Evolutionary conservation across 768 basidiomycete genomes (phyloP), one percentile per base, ranked within the genome.

Genomic region (Sporobolomyces roseus): DNA sequence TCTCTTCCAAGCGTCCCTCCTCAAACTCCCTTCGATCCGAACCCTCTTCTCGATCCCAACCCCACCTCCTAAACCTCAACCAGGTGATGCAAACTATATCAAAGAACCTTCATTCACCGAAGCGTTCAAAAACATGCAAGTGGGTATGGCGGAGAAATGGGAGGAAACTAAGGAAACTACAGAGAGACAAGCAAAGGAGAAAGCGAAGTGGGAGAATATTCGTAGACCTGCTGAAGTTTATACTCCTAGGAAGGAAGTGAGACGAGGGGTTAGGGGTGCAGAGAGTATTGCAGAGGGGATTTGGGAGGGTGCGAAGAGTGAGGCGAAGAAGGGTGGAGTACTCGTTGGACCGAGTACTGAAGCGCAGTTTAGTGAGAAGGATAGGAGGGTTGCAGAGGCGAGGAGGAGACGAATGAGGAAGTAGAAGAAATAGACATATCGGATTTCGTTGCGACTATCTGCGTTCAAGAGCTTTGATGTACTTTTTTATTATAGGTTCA

Each of bases 1-100:
- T 21, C 80, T 83, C 21, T 35, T 81, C 7, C 88, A 88, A 78
- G 81, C 84, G 1, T 66, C 80, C 7, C 38, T 83, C 27, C 75
- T 88, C 33, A 83, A 83, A 54, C 69, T 75, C 17, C 80, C 80
- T 12, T 68, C 79, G 13, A 71, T 85, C 58, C 84, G 85, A 32
- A 38, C 56, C 14, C 63, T 67, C 21, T 70, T 78, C 54, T 59
- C 65, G 30, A 75, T 80, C 63, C 78, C 76, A 23, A 59, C 50
- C 10, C 49, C 64, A 10, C 70, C 63, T n/a, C 63, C 65, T 23
- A 70, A 72, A 32, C 65, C 71, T 21, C 74, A 71, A 48, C 64
- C 64, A 6, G 71, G 71, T 45, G 66, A 73, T 25, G 2, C 45
- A 1, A 61, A 61, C 61, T 73, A 73, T 67, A 52, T 73, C 36